Evolutionary conservation across 1,139 yeast genomes (phyloP), one percentile per base, ranked within the genome.

Genomic region (Kodamaea sp.): DNA sequence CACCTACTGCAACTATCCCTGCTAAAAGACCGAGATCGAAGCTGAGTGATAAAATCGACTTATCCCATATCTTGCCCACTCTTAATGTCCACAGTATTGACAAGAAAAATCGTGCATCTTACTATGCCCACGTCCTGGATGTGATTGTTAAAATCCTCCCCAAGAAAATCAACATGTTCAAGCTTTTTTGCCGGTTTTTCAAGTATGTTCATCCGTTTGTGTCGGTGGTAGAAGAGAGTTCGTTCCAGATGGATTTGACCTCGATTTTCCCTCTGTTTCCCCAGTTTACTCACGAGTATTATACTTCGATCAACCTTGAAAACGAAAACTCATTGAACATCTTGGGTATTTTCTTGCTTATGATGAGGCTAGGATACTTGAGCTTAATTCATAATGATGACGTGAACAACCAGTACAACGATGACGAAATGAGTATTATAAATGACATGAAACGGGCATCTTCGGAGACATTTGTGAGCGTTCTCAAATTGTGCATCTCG

Each of bases 181-280:
- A 62, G 37, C 50, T 69, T n/a, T 56, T 64, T 33, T 53, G 57
- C 33, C 54, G 67, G 14, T 70, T 54, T 42, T 68, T 67, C 53
- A 65, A 63, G 39, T 68, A 60, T 49, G 72, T 66, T 11, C 54
- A 55, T 31, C 73, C 73, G 3, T 66, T 70, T 33, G 50, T 67
- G 9, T 69, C 72, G 2, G 53, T 69, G 10, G 31, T 70, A 2
- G 64, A 64, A 39, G 72, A 69, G 41, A 40, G 47, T 11, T 38
- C 55, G 3, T 46, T 64, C 15, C 37, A 55, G 19, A 35, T 43
- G 22, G 74, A 66, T 29, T 41, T 66, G 21, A 46, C 48, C 26
- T 42, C 46, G 12, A 37, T 67, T 2, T 54, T 67, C 26, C 43
- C 46, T 5, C 60, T 53, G n/a, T 63, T 59, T 31, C 63, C 67